phyloP scores from a whole-genome alignment of 768 basidiomycete species.

The Lactarius sanguifluus region DNA sequence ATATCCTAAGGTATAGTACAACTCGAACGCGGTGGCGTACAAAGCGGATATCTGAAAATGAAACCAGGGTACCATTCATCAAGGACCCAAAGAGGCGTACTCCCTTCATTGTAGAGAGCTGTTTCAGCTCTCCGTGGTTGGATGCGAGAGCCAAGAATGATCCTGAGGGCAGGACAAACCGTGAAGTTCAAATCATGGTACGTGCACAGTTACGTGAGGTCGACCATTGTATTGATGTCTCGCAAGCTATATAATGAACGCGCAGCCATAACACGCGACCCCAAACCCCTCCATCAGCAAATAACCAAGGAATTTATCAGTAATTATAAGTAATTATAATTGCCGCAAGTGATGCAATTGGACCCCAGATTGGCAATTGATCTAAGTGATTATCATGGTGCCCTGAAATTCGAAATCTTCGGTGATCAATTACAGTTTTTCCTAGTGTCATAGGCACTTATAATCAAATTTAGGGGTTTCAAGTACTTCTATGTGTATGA shows the following conservation, averaged over 20 bases:
- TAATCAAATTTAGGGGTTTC: too few species aligned
- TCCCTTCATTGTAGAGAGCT: conserved; percentile 51
- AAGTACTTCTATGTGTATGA: too few species aligned
- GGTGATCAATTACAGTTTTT: too few species aligned
- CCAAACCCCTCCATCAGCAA: conserved; percentile 50
- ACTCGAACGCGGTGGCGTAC: neutral
- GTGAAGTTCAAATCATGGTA: conserved; percentile 58
- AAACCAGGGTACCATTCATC: conserved; percentile 39
- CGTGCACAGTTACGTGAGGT: conserved; percentile 17
- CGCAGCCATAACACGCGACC: conserved; percentile 52
- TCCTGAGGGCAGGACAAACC: conserved; percentile 59
- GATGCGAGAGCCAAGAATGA: conserved; percentile 52
- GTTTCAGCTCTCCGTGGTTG: conserved; percentile 66
- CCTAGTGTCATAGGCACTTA: too few species aligned
- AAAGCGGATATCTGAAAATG: neutral
- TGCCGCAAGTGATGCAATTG: too few species aligned
- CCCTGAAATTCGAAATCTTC: too few species aligned
- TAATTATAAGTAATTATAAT: too few species aligned
- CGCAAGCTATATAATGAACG: conserved; percentile 49
- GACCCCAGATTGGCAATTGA: too few species aligned
- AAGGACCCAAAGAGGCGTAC: conserved; percentile 49
- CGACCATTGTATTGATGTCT: neutral
- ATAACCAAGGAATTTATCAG: too few species aligned
- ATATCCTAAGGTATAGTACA: conserved; percentile 9
- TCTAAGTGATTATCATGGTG: too few species aligned